A percentile compares a stretch with the other conserved stretches of the same genome.
Conservation (phyloP, 768 basidiomycete genomes). For the Amanita rubescens region DNA sequence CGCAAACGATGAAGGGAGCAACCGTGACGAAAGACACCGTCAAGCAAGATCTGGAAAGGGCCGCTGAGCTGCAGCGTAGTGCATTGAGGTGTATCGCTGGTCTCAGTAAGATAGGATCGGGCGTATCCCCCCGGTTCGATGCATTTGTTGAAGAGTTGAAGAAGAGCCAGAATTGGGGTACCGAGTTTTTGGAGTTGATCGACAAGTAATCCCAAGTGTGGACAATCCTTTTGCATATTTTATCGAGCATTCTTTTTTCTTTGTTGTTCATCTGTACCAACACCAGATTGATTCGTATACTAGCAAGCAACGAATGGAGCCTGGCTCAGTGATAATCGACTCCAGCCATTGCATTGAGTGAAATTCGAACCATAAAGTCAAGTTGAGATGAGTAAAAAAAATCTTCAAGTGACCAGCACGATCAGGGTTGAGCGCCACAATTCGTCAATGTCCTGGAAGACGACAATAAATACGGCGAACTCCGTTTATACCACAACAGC, state of each 20-base stretch:
- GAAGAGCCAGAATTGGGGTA: constrained; percentile 58
- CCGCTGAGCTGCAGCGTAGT: constrained; percentile 87
- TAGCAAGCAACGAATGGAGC: too few relatives aligned
- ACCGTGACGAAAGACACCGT: constrained; percentile 92
- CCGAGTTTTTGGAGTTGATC: constrained; percentile 59
- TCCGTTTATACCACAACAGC: too few relatives aligned
- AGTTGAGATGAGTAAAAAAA: too few relatives aligned
- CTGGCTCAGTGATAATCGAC: too few relatives aligned
- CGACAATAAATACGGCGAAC: too few relatives aligned
- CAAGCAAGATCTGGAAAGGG: constrained; percentile 84
- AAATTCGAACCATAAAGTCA: too few relatives aligned
- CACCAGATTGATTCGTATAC: neutral
- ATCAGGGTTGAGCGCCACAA: too few relatives aligned
- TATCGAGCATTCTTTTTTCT: neutral
- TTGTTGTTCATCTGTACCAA: constrained; percentile 3
- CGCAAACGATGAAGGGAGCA: constrained; percentile 85
- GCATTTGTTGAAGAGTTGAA: constrained; percentile 67
- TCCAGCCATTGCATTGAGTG: too few relatives aligned
- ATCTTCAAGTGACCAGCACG: too few relatives aligned
- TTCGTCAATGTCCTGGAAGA: too few relatives aligned
- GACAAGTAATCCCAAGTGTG: constrained; percentile 12
- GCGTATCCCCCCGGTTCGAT: constrained; percentile 72
- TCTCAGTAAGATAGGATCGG: constrained; percentile 64
- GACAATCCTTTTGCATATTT: neutral
- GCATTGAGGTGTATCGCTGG: constrained; percentile 84